Evolutionary conservation across 2,329 filamentous ascomycete genomes (phyloP).

Genomic region (Didymella lethalis): DNA sequence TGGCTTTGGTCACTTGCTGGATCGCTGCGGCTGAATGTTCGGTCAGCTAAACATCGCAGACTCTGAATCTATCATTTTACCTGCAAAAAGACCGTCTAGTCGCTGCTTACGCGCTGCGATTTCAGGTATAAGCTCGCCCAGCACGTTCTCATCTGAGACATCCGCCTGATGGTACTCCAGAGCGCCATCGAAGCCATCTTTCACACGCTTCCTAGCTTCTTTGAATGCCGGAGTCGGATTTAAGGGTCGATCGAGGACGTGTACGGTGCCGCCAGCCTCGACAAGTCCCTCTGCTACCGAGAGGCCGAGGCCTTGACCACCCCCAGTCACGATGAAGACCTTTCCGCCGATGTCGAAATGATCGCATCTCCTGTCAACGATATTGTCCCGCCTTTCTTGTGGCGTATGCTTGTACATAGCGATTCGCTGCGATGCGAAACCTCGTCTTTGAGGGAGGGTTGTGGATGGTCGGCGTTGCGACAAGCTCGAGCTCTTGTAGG

Average conservation of each 20-base stretch:
- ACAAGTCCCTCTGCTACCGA: conserved; percentile 75
- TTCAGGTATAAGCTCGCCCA: conserved; percentile 70
- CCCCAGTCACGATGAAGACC: conserved; percentile 63
- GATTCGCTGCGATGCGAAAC: conserved; percentile 21
- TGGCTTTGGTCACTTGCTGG: conserved; percentile 79
- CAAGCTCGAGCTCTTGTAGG: background rate
- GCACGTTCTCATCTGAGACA: conserved; percentile 71
- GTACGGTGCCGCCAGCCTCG: conserved; percentile 76
- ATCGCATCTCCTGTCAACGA: conserved; percentile 29
- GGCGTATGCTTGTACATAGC: conserved; percentile 25
- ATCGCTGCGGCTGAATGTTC: conserved; percentile 66
- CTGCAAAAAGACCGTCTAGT: conserved; percentile 77
- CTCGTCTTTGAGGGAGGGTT: conserved; percentile 17
- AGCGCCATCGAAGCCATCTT: conserved; percentile 66
- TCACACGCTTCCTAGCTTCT: conserved; percentile 67
- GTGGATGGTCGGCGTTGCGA: conserved; percentile 14
- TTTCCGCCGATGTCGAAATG: conserved; percentile 44
- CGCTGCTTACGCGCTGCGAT: conserved; percentile 75
- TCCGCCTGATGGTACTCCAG: conserved; percentile 80
- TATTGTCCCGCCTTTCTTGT: conserved; percentile 30
- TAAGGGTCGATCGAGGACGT: conserved; percentile 68
- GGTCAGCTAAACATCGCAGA: background rate
- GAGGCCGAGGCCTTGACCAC: conserved; percentile 73
- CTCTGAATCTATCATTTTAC: conserved; percentile 18
- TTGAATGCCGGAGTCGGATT: conserved; percentile 67